phyloP scores from a whole-genome alignment of 2,329 filamentous ascomycete genomes.

The Penicillium psychrosexuale region DNA sequence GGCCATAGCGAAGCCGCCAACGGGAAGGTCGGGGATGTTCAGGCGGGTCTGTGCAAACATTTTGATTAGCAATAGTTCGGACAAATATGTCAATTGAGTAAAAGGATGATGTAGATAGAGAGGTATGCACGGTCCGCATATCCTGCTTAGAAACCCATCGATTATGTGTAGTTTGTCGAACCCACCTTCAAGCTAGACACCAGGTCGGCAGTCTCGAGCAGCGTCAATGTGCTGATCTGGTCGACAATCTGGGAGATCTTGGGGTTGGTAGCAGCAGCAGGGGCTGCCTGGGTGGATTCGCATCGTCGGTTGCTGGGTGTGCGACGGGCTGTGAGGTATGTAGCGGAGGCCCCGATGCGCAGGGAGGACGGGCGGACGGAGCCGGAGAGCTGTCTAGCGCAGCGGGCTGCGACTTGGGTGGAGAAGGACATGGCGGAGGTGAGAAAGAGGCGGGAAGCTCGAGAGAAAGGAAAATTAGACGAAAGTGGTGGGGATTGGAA shows the following conservation, averaged over 20 bases:
- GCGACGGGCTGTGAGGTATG: constrained; percentile 40
- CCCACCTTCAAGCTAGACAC: constrained; percentile 90
- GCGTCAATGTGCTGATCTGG: constrained; percentile 96
- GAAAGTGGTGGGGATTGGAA: constrained; percentile 16
- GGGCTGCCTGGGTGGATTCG: constrained; percentile 72
- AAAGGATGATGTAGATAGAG: background rate
- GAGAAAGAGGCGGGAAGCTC: background rate
- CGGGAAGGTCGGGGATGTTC: constrained; percentile 96
- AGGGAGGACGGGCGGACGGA: constrained; percentile 42
- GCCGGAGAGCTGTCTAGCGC: constrained; percentile 41
- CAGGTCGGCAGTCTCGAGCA: constrained; percentile 94
- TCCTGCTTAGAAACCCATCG: background rate
- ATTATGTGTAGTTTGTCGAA: constrained; percentile 8
- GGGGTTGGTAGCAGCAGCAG: constrained; percentile 64
- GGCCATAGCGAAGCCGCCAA: constrained; percentile 81
- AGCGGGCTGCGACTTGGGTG: constrained; percentile 41
- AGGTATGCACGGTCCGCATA: background rate
- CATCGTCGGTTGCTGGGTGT: constrained; percentile 65
- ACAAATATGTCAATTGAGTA: constrained; percentile 3
- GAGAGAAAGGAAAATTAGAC: constrained; percentile 3
- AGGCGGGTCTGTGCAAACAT: constrained; percentile 66
- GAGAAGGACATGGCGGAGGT: constrained; percentile 39
- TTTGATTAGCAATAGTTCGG: background rate
- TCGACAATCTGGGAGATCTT: constrained; percentile 96
- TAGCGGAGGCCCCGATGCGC: constrained; percentile 38